These are phyloP conservation scores for Verticillium nonalfalfae DNA, from an alignment of 2,329 filamentous ascomycete genomes.

Conservation along the genomic window DNA sequence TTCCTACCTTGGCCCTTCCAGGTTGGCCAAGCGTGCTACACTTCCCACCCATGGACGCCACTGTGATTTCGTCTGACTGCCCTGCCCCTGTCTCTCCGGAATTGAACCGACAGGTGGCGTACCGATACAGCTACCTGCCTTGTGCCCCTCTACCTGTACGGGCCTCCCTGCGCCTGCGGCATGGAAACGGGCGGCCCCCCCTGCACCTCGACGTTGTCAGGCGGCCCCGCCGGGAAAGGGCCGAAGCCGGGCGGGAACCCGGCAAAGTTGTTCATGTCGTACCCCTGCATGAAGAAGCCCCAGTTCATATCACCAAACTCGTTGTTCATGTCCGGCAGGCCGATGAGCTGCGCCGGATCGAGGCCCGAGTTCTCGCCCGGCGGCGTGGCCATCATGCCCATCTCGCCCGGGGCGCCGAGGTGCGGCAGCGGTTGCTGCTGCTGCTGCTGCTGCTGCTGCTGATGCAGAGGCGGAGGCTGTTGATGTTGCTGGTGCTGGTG, in stretches of 20 bases:
- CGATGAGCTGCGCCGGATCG: conserved; percentile 3
- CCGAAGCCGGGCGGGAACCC: conserved; percentile 18
- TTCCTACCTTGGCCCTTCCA: no score
- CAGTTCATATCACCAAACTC: conserved; percentile 38
- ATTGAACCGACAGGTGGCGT: no score
- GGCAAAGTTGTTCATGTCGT: conserved; percentile 23
- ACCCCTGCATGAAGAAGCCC: conserved; percentile 38
- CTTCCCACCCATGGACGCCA: no score
- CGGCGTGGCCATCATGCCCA: conserved; percentile 23
- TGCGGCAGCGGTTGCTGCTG: conserved; percentile 14
- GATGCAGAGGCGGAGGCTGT: neutral
- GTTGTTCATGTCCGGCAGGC: conserved; percentile 17
- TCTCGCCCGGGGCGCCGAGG: conserved; percentile 8
- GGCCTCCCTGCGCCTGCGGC: neutral
- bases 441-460: conserved; percentile 7
- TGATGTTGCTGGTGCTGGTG: conserved; percentile 1
- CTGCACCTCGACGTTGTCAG: neutral
- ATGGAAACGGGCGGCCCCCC: conserved; percentile 8
- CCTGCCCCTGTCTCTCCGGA: no score
- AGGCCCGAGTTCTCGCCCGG: conserved; percentile 13
- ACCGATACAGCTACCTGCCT: no score
- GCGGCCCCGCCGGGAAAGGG: conserved; percentile 8
- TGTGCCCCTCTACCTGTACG: neutral
- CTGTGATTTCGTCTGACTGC: no score
- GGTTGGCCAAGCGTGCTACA: no score